Evolutionary conservation across 108 stramenopile genomes (phyloP).

Genomic region (Nitzschia sp.): DNA sequence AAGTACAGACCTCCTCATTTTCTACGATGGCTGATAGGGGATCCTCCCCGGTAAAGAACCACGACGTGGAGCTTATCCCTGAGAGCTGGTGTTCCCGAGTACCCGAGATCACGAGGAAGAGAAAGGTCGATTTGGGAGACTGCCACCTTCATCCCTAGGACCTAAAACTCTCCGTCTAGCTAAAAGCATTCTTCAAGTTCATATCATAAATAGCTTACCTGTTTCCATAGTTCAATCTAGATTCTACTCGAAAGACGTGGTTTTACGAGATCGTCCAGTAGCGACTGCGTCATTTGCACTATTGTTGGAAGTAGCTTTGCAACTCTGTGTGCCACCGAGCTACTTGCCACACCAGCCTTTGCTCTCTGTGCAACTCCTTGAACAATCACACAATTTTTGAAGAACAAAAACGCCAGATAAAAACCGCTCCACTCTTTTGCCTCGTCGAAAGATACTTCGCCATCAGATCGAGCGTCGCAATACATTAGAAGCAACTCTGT

Average conservation of each 20-base stretch:
- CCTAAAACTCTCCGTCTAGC: too few relatives aligned
- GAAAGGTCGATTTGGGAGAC: neutral
- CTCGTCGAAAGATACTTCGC: neutral
- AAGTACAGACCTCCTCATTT: neutral
- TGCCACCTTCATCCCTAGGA: neutral
- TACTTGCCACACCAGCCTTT: slow-evolving; percentile 82
- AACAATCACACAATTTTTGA: slow-evolving; percentile 95
- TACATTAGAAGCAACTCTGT: slow-evolving; percentile 58
- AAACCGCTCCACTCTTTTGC: slow-evolving; percentile 66
- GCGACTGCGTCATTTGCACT: slow-evolving; percentile 48
- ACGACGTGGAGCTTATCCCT: neutral
- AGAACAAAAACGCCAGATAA: slow-evolving; percentile 87
- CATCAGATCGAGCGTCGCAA: slow-evolving; percentile 25
- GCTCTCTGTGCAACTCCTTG: slow-evolving; percentile 93
- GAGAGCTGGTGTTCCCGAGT: neutral
- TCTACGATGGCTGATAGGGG: neutral
- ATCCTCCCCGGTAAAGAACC: neutral
- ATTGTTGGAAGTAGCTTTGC: slow-evolving; percentile 69
- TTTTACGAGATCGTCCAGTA: slow-evolving; percentile 45
- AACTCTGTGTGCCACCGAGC: slow-evolving; percentile 69
- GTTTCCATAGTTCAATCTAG: too few relatives aligned
- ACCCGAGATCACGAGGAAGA: neutral
- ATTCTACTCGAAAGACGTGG: slow-evolving; percentile 6
- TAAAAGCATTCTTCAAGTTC: too few relatives aligned
- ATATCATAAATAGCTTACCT: too few relatives aligned